Base-by-base conservation (phyloP, 2,329 filamentous ascomycete genomes). In the Stagonosporopsis chrysanthemi region DNA sequence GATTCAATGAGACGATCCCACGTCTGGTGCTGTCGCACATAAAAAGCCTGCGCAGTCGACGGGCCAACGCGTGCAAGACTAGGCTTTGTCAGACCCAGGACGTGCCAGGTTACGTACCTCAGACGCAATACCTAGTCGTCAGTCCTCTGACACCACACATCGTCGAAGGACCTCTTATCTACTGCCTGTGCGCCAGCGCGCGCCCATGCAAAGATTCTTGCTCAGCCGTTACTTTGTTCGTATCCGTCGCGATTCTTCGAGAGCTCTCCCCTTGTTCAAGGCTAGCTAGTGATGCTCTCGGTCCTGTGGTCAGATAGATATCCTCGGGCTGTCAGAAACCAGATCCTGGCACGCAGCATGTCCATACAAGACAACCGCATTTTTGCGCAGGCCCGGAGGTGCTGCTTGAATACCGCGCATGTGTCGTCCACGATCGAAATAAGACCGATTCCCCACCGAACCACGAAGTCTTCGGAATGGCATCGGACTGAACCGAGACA, bases 381-480 rank as follows among this genome's bases (percentile, higher is more conserved):
- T 6, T 7, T 39, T 22, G 36, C 14, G 8, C 12, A 39, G 7
- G 9, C 11, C 6, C 36, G n/a, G 11, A 22, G 35, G 14, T 6
- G 36, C 19, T 39, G 36, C n/a, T 17, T 11, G 33, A 7, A 2
- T 36, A n/a, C 17, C 17, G 6, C 12, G 36, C 14, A 7, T 39
- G 36, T 39, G 47, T 40, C 15, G 40, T 15, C 24, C 24, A 17
- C 9, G 14, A 29, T 42, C 15, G 47, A 38, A 49, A 47, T 36
- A 42, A 22, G 6, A 43, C 42, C 48, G 28, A 23, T 47, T 39
- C 48, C 48, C 48, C 43, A 57, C 54, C 42, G 39, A 52, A 43
- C 42, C 15, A 43, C 31, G 47, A 43, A 43, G 23, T 15, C n/a
- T 47, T 23, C 24, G 38, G 23, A 14, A 51, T 35, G 23, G 52